A percentile compares a stretch with the other conserved stretches of the same genome.
These are phyloP conservation scores for Phytophthora crassamura DNA, from an alignment of 352 stramenopile species.

Conservation along the genomic window DNA sequence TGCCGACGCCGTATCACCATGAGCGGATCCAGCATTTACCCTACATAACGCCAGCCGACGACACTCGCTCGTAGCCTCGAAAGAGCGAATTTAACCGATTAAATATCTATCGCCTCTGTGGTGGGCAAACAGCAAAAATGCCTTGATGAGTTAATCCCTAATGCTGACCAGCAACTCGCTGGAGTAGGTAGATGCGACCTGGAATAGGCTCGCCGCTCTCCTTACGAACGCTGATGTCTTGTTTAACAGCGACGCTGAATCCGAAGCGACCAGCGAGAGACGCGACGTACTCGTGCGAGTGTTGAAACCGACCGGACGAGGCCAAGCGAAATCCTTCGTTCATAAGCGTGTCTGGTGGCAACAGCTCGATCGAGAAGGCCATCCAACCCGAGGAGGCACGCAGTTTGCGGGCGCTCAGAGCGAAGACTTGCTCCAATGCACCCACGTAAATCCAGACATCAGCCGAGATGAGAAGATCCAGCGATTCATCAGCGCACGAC, in stretches of 20 bases:
- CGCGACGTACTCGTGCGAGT: conserved; percentile 71
- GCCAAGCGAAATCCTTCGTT: conserved; percentile 56
- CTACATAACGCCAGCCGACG: conserved; percentile 3
- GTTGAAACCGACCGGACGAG: conserved; percentile 78
- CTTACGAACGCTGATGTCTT: conserved; percentile 69
- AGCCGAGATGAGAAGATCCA: conserved; percentile 77
- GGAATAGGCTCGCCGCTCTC: conserved; percentile 77
- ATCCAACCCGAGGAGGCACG: conserved; percentile 47
- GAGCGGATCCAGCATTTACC: background rate
- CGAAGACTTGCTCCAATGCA: conserved; percentile 67
- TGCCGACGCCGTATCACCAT: conserved; percentile 11
- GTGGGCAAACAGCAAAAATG: conserved; percentile 10
- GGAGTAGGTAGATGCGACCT: conserved; percentile 69
- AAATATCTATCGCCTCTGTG: conserved; percentile 28
- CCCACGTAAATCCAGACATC: conserved; percentile 92
- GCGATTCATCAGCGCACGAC: conserved; percentile 41
- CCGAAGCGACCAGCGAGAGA: conserved; percentile 43
- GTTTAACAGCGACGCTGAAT: conserved; percentile 48
- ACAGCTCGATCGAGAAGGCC: conserved; percentile 75
- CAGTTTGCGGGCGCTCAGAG: conserved; percentile 54
- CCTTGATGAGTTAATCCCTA: background rate
- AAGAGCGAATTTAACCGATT: conserved; percentile 21
- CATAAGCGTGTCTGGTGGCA: conserved; percentile 13
- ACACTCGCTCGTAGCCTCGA: conserved; percentile 17
- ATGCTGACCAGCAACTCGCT: conserved; percentile 7